Evolutionary conservation across 1,139 yeast genomes (phyloP).

Genomic region (Kodamaea anthophila): DNA sequence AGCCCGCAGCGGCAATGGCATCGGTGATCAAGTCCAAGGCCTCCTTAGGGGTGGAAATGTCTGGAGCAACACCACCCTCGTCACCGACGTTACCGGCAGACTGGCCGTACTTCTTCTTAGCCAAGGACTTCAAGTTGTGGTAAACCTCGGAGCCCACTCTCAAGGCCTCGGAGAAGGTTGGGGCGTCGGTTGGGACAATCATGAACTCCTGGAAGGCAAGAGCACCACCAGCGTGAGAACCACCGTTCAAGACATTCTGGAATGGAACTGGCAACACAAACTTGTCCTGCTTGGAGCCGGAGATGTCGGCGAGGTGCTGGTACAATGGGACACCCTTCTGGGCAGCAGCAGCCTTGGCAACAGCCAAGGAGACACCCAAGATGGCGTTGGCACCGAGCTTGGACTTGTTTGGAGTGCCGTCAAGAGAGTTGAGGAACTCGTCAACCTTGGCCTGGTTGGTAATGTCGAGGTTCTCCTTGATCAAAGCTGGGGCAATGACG

Average conservation of each 20-base stretch:
- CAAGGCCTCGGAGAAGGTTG: slow-evolving; percentile 84
- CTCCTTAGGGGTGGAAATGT: slow-evolving; percentile 86
- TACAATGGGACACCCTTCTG: slow-evolving; percentile 82
- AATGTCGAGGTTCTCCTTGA: slow-evolving; percentile 68
- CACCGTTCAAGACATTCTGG: slow-evolving; percentile 98
- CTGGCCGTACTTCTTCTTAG: slow-evolving; percentile 91
- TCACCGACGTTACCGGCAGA: slow-evolving; percentile 99
- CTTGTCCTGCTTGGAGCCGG: slow-evolving; percentile 51
- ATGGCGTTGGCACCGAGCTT: slow-evolving; percentile 95
- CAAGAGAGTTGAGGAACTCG: slow-evolving; percentile 68
- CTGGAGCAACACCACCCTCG: slow-evolving; percentile 99
- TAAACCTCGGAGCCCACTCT: slow-evolving; percentile 95
- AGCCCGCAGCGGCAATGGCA: slow-evolving; percentile 88
- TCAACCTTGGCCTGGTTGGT: slow-evolving; percentile 76
- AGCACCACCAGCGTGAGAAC: slow-evolving; percentile 99
- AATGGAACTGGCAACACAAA: slow-evolving; percentile 91
- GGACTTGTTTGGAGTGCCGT: slow-evolving; percentile 91
- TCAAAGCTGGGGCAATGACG: slow-evolving; percentile 80
- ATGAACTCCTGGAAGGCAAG: slow-evolving; percentile 97
- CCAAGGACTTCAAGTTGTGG: slow-evolving; percentile 85
- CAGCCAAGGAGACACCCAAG: slow-evolving; percentile 90
- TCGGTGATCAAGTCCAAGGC: slow-evolving; percentile 86
- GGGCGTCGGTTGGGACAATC: slow-evolving; percentile 91
- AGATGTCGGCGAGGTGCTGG: slow-evolving; percentile 71
- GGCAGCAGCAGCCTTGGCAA: slow-evolving; percentile 93